Base-by-base conservation (phyloP, 371 early-diverging fungal species). In the Mucor racemosus region DNA sequence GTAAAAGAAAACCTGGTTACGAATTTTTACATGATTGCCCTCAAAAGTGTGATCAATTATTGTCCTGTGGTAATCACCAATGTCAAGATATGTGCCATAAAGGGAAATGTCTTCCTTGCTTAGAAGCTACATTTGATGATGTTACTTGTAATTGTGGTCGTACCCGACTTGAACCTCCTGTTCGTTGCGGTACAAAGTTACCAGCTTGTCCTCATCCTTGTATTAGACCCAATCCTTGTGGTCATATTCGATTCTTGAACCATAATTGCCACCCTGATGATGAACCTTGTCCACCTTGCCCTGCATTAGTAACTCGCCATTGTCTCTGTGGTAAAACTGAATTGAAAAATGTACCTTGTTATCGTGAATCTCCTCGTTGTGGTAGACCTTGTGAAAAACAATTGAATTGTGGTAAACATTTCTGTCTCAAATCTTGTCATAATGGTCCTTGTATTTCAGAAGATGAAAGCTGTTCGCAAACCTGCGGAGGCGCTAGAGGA, bases 211-310 rank as follows among this genome's bases (percentile, higher is more conserved):
- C 76, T 38, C 76, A 86, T 69, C 75, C 88, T 7, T 94, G 94
- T 76, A 79, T 72, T 15, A 86, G 92, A 10, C 73, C 77, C 5
- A 80, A 88, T 13, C 71, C 82, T 14, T 94, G 94, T 76, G 93
- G 91, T 8, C 94, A 94, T 65, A 69, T 85, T 13, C 85, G 84
- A 5, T 74, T 88, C 15, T 67, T 86, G 33, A 74, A 81, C 21
- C 94, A 94, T 64, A 86, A 85, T 55, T 94, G 94, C 66, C 94
- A 94, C 72, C 84, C 86, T 1, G 92, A 91, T 63, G 78, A 72
- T 33, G 87, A 84, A 35, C 78, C 90, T 0, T 94, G 94, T 48
- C 91, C 94, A 19, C 93, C 92, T 1, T 94, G 94, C 62, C 76
- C 89, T 8, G 79, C 84, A 33, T 75, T 92, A 14, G 88, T 89